Conservation (phyloP, 306 rosid genomes). For the Cucurbita pepo region DNA sequence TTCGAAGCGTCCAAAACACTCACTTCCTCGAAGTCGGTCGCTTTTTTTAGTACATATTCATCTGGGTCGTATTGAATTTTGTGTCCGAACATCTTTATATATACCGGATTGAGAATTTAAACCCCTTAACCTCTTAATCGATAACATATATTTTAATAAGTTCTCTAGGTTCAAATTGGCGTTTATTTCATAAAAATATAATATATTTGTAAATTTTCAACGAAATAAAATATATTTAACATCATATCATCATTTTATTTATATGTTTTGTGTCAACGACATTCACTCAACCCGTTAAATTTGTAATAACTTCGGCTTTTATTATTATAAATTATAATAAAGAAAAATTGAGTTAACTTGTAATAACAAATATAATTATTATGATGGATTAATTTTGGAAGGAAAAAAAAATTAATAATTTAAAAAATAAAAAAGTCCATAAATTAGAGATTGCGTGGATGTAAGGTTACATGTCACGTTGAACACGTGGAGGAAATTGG, state of each 20-base stretch:
- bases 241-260: too few species aligned
- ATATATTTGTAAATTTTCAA: neutral
- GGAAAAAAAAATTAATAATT: too few species aligned
- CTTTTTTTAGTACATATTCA: neutral
- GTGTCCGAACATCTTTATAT: too few species aligned
- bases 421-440: neutral
- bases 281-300: too few species aligned
- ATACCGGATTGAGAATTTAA: too few species aligned
- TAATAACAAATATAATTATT: neutral
- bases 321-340: neutral
- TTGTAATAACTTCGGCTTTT: neutral
- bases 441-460: neutral
- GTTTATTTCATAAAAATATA: neutral
- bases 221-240: neutral
- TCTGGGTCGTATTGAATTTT: too few species aligned
- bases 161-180: too few species aligned
- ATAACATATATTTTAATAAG: too few species aligned
- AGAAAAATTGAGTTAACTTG: neutral
- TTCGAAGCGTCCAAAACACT: neutral
- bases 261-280: too few species aligned
- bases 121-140: too few species aligned
- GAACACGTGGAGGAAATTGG: neutral
- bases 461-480: neutral
- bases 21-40: neutral
- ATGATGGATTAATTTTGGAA: neutral